phyloP scores from a whole-genome alignment of 768 basidiomycete species.

The Suillus subalutaceus region DNA sequence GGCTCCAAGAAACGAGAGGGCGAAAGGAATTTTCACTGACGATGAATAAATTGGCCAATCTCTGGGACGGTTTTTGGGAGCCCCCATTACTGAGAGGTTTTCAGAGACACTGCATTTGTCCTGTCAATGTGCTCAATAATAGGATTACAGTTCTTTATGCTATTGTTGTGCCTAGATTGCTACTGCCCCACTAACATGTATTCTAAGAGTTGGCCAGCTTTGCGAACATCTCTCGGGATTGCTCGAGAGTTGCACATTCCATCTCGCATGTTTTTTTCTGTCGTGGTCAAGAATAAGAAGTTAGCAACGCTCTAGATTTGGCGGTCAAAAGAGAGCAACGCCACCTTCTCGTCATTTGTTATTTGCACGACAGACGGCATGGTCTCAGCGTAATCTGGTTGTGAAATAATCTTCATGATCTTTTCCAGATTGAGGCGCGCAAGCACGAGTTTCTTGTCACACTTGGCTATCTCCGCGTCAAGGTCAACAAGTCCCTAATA shows the following conservation, averaged over 20 bases:
- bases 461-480: conserved; percentile 84
- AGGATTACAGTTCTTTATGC: neutral
- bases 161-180: neutral
- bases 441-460: conserved; percentile 86
- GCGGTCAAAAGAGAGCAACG: neutral
- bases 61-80: neutral
- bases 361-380: conserved; percentile 78
- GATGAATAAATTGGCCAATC: neutral
- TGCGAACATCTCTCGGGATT: conserved; percentile 76
- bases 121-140: neutral
- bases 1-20: neutral
- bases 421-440: conserved; percentile 74
- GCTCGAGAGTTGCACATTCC: conserved; percentile 73
- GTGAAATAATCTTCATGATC: conserved; percentile 68
- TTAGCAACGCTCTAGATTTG: conserved; percentile 5
- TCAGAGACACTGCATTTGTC: neutral
- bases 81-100: neutral
- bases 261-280: conserved; percentile 79
- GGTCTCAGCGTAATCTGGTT: conserved; percentile 77
- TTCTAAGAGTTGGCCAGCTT: conserved; percentile 37
- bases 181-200: neutral
- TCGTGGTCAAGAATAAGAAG: conserved; percentile 5
- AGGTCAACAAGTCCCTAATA: conserved; percentile 86
- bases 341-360: conserved; percentile 82
- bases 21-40: neutral